phyloP scores from a whole-genome alignment of 2,329 filamentous ascomycete genomes.

The Rosellinia necatrix region DNA sequence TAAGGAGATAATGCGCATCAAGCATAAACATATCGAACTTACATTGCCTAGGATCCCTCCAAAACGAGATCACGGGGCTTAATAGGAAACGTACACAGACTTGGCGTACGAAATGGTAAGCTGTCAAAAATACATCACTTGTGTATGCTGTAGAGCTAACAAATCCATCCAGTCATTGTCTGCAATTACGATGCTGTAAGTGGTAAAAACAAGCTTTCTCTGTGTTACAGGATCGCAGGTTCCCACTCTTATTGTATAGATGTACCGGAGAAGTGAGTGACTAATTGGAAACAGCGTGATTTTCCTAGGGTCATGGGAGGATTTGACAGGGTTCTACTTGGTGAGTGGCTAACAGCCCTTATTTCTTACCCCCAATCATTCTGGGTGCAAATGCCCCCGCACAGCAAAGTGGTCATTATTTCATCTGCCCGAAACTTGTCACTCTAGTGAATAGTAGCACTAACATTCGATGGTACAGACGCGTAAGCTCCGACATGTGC shows the following conservation, averaged over 20 bases:
- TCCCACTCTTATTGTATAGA: neutral
- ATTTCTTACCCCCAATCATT: neutral
- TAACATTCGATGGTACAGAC: conserved; percentile 44
- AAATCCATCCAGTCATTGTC: conserved; percentile 67
- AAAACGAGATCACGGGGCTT: conserved; percentile 93
- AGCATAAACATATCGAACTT: neutral
- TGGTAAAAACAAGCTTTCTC: neutral
- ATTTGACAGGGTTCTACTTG: conserved; percentile 76
- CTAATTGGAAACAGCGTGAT: conserved; percentile 56
- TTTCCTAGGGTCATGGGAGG: conserved; percentile 95
- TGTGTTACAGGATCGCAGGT: neutral
- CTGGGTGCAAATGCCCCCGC: neutral
- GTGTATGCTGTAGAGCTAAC: neutral
- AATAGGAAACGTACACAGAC: conserved; percentile 95
- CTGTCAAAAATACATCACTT: neutral
- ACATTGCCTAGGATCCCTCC: conserved; percentile 68
- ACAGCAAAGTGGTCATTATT: neutral
- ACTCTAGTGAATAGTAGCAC: neutral
- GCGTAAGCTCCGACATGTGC: conserved; percentile 48
- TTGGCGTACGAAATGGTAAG: conserved; percentile 78
- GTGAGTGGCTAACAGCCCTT: conserved; percentile 2
- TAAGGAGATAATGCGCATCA: neutral
- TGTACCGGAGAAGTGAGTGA: neutral
- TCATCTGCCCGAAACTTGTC: neutral
- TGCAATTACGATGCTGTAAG: conserved; percentile 83